Evolutionary conservation across 192 early-diverging fungal species (phyloP).

Genomic region (Coemansia sp.): DNA sequence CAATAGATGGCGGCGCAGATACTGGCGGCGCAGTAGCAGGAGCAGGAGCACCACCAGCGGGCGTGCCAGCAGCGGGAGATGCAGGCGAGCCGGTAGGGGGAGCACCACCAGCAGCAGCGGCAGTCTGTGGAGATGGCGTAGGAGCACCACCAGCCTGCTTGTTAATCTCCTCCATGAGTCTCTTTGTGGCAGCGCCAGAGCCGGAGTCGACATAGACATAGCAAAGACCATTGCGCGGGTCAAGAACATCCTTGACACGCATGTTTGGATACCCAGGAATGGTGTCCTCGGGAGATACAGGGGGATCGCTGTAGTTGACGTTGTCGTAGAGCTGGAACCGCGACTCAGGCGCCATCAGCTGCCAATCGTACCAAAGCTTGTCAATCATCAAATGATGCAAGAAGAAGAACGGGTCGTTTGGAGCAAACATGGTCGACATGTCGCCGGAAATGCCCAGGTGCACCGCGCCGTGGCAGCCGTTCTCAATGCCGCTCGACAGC

Average conservation of each 20-base stretch:
- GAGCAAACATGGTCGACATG: conserved; percentile 59
- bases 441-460: conserved; percentile 57
- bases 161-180: conserved; percentile 50
- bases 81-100: not conserved
- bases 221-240: conserved; percentile 44
- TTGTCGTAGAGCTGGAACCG: conserved; percentile 52
- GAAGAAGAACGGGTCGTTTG: conserved; percentile 66
- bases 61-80: not conserved
- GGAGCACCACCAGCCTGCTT: conserved; percentile 27
- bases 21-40: not conserved
- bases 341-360: conserved; percentile 45
- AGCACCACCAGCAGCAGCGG: conserved; percentile 1
- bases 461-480: conserved; percentile 55
- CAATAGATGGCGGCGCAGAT: conserved; percentile 12
- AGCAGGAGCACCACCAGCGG: conserved; percentile 6
- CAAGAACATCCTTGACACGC: conserved; percentile 39
- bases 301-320: conserved; percentile 35
- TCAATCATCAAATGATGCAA: conserved; percentile 67
- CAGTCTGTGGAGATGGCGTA: not conserved
- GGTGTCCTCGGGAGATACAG: conserved; percentile 33
- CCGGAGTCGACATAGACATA: conserved; percentile 52
- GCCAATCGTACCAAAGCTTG: conserved; percentile 63
- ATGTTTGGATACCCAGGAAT: conserved; percentile 47
- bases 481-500: conserved; percentile 53
- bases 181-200: conserved; percentile 47